Conservation (phyloP, 192 early-diverging fungal species). For the Backusella parvicylindrica region DNA sequence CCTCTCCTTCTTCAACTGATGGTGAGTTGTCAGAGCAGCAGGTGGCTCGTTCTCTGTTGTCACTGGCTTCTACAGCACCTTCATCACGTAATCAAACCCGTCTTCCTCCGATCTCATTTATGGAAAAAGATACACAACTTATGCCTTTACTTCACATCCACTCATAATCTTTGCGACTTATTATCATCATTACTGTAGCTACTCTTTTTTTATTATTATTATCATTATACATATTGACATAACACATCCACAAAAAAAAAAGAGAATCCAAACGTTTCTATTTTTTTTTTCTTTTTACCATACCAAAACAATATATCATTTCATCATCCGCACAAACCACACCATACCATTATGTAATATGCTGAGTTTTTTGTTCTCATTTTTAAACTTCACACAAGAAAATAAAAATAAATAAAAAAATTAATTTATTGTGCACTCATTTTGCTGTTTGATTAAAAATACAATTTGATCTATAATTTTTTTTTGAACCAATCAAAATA, state of each 20-base stretch:
- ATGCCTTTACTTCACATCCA: constrained; percentile 1
- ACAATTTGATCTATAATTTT: constrained; percentile 3
- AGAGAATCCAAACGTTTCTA: neutral
- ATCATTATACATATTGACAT: neutral
- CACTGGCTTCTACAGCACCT: neutral
- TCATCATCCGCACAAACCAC: constrained; percentile 6
- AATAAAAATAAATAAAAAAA: constrained; percentile 3
- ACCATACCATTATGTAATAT: neutral
- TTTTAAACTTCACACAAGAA: constrained; percentile 1
- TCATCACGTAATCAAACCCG: neutral
- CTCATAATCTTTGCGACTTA: neutral
- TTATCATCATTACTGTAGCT: neutral
- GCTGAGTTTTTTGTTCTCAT: neutral
- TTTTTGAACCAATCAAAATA: neutral
- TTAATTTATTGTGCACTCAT: neutral
- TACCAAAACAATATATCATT: neutral
- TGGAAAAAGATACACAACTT: neutral
- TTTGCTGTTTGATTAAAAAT: neutral
- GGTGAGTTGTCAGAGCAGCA: constrained; percentile 10
- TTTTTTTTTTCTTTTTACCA: constrained; percentile 2
- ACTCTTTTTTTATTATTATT: neutral
- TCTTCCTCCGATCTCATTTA: constrained; percentile 12
- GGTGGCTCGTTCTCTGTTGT: constrained; percentile 19
- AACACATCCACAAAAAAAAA: constrained; percentile 3
- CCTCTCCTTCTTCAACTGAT: neutral